These are phyloP conservation scores for Saccharomyces jurei DNA, from an alignment of 805 yeast genomes.

Conservation along the genomic window DNA sequence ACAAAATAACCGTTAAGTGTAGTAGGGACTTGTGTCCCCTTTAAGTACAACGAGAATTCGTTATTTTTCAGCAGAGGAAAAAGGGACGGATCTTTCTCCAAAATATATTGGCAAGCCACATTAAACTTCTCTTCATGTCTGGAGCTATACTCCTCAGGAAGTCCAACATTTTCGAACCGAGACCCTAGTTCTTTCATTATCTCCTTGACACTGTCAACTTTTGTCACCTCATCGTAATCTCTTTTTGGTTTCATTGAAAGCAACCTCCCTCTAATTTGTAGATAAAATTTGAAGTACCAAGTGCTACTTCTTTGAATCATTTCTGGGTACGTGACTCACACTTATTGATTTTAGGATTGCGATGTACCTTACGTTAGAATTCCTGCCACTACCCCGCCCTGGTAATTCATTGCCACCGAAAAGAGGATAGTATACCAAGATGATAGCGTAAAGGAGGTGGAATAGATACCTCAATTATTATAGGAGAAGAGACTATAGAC, in stretches of 20 bases:
- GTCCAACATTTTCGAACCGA: not conserved
- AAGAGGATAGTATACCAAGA: not conserved
- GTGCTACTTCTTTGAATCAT: not conserved
- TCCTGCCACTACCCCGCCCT: not conserved
- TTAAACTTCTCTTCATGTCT: conserved; percentile 30
- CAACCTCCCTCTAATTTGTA: not conserved
- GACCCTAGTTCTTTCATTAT: not conserved
- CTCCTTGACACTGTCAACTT: not conserved
- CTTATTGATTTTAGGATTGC: not conserved
- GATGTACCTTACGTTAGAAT: not conserved
- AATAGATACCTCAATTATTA: not conserved
- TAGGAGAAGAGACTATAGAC: not conserved
- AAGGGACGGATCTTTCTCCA: conserved; percentile 34
- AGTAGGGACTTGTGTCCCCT: conserved; percentile 6
- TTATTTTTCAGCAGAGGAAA: conserved; percentile 21
- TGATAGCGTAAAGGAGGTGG: not conserved
- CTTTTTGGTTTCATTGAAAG: not conserved
- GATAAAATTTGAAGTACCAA: not conserved
- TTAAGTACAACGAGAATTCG: conserved; percentile 27
- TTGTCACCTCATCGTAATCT: not conserved
- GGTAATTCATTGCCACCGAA: not conserved
- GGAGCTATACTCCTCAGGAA: conserved; percentile 21
- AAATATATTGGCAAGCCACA: conserved; percentile 29
- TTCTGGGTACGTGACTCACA: not conserved
- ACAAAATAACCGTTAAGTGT: conserved; percentile 33